phyloP scores from a whole-genome alignment of 768 basidiomycete species.

The Dentipellis sp. region DNA sequence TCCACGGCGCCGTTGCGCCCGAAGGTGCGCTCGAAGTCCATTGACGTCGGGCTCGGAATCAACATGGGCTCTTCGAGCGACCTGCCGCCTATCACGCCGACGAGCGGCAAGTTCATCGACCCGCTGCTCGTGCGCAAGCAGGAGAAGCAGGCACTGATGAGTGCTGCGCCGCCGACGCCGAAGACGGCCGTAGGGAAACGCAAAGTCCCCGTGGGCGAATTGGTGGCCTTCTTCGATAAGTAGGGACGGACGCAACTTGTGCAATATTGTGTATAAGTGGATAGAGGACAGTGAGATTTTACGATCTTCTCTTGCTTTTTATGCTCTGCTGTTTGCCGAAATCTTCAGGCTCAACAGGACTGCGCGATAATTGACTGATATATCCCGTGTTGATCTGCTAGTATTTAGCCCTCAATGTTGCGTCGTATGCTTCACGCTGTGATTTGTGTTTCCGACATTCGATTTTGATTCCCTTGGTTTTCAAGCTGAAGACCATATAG shows the following conservation, averaged over 20 bases:
- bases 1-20: not conserved
- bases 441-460: no score
- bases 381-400: no score
- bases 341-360: no score
- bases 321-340: no score
- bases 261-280: no score
- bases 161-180: constrained; percentile 33
- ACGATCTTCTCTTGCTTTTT: no score
- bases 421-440: no score
- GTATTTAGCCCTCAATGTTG: no score
- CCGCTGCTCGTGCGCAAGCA: constrained; percentile 65
- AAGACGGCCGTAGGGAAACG: constrained; percentile 32
- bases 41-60: constrained; percentile 15
- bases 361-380: no score
- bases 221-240: constrained; percentile 71
- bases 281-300: no score
- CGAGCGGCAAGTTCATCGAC: constrained; percentile 60
- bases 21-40: not conserved
- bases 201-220: constrained; percentile 66
- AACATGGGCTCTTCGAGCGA: constrained; percentile 7
- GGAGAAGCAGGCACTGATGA: constrained; percentile 34
- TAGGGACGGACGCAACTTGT: not conserved
- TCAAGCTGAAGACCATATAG: no score
- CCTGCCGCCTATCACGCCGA: constrained; percentile 17
- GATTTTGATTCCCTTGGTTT: no score